These are phyloP conservation scores for Allium cepa DNA, from an alignment of 106 monocot genomes.

Conservation along the genomic window DNA sequence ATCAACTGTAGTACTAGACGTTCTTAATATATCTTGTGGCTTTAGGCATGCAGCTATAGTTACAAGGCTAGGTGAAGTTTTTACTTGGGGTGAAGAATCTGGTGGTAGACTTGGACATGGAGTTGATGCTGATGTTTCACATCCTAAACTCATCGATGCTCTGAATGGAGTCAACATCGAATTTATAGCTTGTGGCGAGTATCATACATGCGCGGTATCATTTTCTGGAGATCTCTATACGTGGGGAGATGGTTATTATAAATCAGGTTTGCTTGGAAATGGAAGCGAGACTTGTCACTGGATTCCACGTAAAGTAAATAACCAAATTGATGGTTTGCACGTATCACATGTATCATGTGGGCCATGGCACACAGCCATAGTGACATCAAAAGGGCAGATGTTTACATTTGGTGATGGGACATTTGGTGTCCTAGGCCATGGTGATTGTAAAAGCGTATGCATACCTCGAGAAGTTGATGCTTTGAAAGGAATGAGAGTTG, in stretches of 20 bases:
- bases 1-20: conserved; percentile 42
- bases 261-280: conserved; percentile 44
- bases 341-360: conserved; percentile 47
- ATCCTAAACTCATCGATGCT: conserved; percentile 51
- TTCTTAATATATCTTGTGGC: conserved; percentile 54
- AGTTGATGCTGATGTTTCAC: conserved; percentile 40
- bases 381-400: conserved; percentile 35
- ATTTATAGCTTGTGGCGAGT: conserved; percentile 50
- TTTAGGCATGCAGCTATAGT: conserved; percentile 45
- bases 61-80: conserved; percentile 63
- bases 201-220: conserved; percentile 70
- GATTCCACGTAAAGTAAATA: conserved; percentile 44
- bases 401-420: conserved; percentile 51
- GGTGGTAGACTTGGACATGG: conserved; percentile 66
- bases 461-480: conserved; percentile 39
- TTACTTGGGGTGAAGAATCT: conserved; percentile 72
- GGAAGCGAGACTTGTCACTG: conserved; percentile 47
- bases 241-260: conserved; percentile 60
- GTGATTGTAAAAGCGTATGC: conserved; percentile 24
- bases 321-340: conserved; percentile 41
- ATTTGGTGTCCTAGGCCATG: conserved; percentile 48
- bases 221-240: conserved; percentile 64
- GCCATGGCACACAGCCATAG: conserved; percentile 43
- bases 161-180: conserved; percentile 33
- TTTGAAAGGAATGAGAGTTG: conserved; percentile 29